These are phyloP conservation scores for Neonectria punicea DNA, from an alignment of 2,329 filamentous ascomycete genomes.

Conservation along the genomic window DNA sequence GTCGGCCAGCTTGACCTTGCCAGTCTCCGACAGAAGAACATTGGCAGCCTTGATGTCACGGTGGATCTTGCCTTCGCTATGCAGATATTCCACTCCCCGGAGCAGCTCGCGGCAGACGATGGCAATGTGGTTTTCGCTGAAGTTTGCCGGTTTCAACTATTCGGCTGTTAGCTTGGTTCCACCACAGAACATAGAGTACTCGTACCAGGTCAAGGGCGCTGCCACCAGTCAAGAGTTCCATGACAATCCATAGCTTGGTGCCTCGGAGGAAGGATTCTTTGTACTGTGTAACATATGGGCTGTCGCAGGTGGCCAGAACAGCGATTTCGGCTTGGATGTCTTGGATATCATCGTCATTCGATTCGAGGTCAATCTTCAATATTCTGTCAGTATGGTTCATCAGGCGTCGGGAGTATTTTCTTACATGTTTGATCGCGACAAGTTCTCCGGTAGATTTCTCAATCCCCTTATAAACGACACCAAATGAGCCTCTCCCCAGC, in stretches of 20 bases:
- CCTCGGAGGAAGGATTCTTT: conserved; percentile 96
- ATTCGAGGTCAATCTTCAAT: conserved; percentile 92
- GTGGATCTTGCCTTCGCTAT: conserved; percentile 94
- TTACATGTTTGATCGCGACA: conserved; percentile 95
- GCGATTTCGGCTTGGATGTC: conserved; percentile 98
- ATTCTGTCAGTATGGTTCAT: neutral
- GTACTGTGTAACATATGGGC: conserved; percentile 94
- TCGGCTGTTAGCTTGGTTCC: conserved; percentile 10
- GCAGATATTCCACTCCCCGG: conserved; percentile 90
- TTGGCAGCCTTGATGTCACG: conserved; percentile 98
- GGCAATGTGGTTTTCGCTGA: conserved; percentile 90
- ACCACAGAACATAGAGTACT: neutral
- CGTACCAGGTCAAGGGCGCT: conserved; percentile 89
- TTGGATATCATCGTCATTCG: conserved; percentile 97
- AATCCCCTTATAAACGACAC: conserved; percentile 96
- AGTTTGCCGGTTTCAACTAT: conserved; percentile 88
- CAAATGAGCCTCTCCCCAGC: conserved; percentile 91
- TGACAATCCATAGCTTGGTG: conserved; percentile 98
- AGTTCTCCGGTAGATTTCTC: conserved; percentile 90
- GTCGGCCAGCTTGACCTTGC: conserved; percentile 95
- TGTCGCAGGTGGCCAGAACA: conserved; percentile 93
- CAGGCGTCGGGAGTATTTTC: conserved; percentile 45
- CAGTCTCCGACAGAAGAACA: conserved; percentile 87
- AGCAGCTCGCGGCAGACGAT: conserved; percentile 94
- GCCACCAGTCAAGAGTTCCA: conserved; percentile 96